Percentiles rank a stretch among this genome's conserved stretches.
phyloP scores from a whole-genome alignment of 768 basidiomycete species.

The Lentinus brumalis region DNA sequence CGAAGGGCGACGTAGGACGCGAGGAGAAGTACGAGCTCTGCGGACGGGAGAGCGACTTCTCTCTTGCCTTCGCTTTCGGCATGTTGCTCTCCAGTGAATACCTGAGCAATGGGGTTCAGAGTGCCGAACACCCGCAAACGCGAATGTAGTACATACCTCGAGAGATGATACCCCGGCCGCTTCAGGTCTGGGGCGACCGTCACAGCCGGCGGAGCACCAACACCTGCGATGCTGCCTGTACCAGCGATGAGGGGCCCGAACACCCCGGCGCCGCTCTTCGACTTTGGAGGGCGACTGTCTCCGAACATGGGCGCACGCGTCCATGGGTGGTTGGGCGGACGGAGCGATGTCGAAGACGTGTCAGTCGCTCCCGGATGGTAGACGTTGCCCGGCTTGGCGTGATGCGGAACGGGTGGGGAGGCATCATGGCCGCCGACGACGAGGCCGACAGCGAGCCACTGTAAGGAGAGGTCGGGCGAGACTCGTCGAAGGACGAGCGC shows the following conservation, averaged over 20 bases:
- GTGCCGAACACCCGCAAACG: not conserved
- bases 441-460: slow-evolving; percentile 2
- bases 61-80: slow-evolving; percentile 2
- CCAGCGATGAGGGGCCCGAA: slow-evolving; percentile 73
- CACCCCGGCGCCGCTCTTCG: slow-evolving; percentile 59
- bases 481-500: slow-evolving; percentile 26
- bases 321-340: slow-evolving; percentile 17
- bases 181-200: slow-evolving; percentile 59
- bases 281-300: slow-evolving; percentile 34
- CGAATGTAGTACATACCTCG: slow-evolving; percentile 43
- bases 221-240: slow-evolving; percentile 64
- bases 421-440: slow-evolving; percentile 7
- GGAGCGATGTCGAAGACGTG: slow-evolving; percentile 9
- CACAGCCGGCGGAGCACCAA: slow-evolving; percentile 53
- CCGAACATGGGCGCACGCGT: slow-evolving; percentile 11
- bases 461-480: slow-evolving; percentile 20
- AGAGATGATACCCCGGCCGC: slow-evolving; percentile 65
- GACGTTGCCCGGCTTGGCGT: not conserved
- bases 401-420: slow-evolving; percentile 1
- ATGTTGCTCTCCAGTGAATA: slow-evolving; percentile 31
- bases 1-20: not conserved
- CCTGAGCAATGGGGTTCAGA: slow-evolving; percentile 9
- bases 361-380: slow-evolving; percentile 4
- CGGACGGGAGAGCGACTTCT: slow-evolving; percentile 17
- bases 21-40: slow-evolving; percentile 22